Percentiles rank a stretch among this genome's conserved stretches.
phyloP scores from a whole-genome alignment of 345 rosid genomes.

The Brassica cretica region DNA sequence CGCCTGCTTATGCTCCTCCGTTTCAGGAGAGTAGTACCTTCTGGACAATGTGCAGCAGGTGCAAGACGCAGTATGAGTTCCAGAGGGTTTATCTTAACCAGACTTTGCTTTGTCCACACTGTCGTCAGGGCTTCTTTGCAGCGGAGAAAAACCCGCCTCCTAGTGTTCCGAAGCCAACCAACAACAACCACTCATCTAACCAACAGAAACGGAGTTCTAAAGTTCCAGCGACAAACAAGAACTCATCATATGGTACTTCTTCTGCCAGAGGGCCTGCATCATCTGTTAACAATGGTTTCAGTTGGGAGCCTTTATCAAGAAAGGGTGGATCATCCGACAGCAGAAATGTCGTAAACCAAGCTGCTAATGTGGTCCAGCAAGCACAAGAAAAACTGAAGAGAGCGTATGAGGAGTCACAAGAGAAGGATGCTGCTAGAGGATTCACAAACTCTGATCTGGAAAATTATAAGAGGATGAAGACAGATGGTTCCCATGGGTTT shows the following conservation, averaged over 20 bases:
- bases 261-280: conserved; percentile 37
- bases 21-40: conserved; percentile 55
- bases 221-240: conserved; percentile 35
- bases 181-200: conserved; percentile 38
- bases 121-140: conserved; percentile 68
- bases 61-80: conserved; percentile 82
- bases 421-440: conserved; percentile 38
- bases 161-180: conserved; percentile 46
- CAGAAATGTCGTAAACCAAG: conserved; percentile 37
- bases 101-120: conserved; percentile 75
- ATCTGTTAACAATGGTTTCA: conserved; percentile 38
- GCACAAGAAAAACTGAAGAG: conserved; percentile 45
- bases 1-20: conserved; percentile 36
- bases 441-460: conserved; percentile 39
- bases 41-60: conserved; percentile 79
- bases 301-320: conserved; percentile 44
- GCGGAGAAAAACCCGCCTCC: conserved; percentile 71
- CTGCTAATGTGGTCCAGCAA: conserved; percentile 42
- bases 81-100: conserved; percentile 74
- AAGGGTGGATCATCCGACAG: conserved; percentile 39
- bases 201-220: conserved; percentile 53
- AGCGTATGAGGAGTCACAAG: conserved; percentile 45
- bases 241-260: conserved; percentile 27
- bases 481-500: conserved; percentile 38
- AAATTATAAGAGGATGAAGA: conserved; percentile 50